Conservation (phyloP, 78 protist genomes). For the slime mould (Dictyostelium discoideum) region DNA sequence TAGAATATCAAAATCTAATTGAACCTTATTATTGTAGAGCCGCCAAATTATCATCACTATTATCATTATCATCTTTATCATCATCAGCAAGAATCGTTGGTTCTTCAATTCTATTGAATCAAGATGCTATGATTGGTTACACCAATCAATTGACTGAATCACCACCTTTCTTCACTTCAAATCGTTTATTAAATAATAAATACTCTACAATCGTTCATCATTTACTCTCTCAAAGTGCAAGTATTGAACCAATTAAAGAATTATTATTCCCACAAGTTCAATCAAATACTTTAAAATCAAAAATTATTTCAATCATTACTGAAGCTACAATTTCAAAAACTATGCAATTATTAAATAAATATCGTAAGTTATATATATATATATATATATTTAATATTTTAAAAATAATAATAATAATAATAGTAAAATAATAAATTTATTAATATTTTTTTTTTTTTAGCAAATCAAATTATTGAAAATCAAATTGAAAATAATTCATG, state of each 20-base stretch:
- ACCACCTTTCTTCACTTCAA: constrained; percentile 11
- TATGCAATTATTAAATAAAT: constrained; percentile 11
- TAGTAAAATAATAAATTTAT: neutral
- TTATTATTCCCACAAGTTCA: constrained; percentile 31
- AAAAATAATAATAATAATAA: neutral
- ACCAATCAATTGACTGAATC: constrained; percentile 20
- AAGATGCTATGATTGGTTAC: neutral
- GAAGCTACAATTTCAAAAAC: constrained; percentile 24
- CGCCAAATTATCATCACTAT: neutral
- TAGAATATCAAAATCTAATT: constrained; percentile 1
- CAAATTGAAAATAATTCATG: constrained; percentile 7
- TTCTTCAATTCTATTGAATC: neutral
- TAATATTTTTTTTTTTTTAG: neutral
- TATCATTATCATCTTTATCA: neutral
- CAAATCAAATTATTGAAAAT: neutral
- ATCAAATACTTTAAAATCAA: constrained; percentile 9
- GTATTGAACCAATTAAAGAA: constrained; percentile 3
- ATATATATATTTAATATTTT: neutral
- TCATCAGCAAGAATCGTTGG: constrained; percentile 8
- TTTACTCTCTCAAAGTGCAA: neutral
- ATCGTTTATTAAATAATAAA: neutral
- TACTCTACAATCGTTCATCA: neutral
- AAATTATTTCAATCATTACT: neutral
- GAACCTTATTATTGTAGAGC: constrained; percentile 2
- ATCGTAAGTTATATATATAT: neutral